Base-by-base conservation (phyloP, 345 rosid genomes). In the Moricandia arvensis region DNA sequence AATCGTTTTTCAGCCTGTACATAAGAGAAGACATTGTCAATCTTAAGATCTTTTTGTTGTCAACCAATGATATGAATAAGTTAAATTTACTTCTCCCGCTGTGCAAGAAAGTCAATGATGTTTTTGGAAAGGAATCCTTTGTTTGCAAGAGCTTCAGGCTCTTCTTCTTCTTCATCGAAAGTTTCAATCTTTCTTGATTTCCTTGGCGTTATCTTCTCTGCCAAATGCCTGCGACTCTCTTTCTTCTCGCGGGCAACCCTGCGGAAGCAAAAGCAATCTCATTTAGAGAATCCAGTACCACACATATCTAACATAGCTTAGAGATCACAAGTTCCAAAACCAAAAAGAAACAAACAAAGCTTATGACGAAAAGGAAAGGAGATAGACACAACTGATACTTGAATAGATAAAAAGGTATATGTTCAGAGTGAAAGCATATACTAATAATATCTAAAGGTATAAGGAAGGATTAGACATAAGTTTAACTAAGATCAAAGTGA, bases 41-140 rank as follows among this genome's bases (percentile, higher is more conserved):
- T 47, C n/a, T 8, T 34, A 12, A 54, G 43, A 64, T 30, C 9
- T 16, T 55, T 13, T n/a, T 2, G 13, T 10, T 57, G 57, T 33
- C 61, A n/a, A n/a, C n/a, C n/a, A n/a, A n/a, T n/a, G 1, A 16
- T 35, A 30, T 0, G 7, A 11, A 0, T 26, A n/a, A 38, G 17
- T 30, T 4, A 12, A 7, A 41, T 4, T 4, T 88, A 94, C 97
- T 87, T 94, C 74, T 94, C 93, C 8, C 87, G 87, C 60, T 88
- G 86, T 0, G 96, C 93, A 37, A 94, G 97, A 79, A 90, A 74
- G 63, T 89, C 81, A 30, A 95, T 92, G 26, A 91, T 85, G 74
- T 90, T 80, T 55, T 77, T 79, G 1, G 97, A 92, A 79, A 95
- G 99, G 90, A 95, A 87, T 24, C 90, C 99, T 38, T 60, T 84